Percentiles rank a stretch among this genome's conserved stretches.
Conservation (phyloP, 108 stramenopile genomes). For the Skeletonema marinoi region DNA sequence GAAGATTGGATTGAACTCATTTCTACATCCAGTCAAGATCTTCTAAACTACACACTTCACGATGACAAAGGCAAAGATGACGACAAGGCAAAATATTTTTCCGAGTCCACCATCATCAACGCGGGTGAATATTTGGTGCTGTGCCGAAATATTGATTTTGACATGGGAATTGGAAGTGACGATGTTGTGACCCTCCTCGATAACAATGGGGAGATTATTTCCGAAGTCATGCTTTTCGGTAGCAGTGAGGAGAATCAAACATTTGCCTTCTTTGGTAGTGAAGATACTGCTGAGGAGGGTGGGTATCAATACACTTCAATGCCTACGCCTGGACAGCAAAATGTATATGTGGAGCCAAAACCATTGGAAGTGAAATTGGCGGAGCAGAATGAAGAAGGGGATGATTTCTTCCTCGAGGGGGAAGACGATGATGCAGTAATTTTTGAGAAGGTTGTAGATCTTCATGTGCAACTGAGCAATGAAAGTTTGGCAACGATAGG, state of each 20-base stretch:
- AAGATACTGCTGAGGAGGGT: background rate
- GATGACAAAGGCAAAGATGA: conserved; percentile 13
- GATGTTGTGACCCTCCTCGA: conserved; percentile 5
- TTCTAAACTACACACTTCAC: conserved; percentile 5
- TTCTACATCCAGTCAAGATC: background rate
- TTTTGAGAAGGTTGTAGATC: background rate
- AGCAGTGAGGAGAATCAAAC: background rate
- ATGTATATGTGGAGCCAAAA: background rate
- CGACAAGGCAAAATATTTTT: background rate
- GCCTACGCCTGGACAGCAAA: background rate
- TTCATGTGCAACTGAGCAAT: background rate
- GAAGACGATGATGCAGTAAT: background rate
- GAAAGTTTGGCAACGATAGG: background rate
- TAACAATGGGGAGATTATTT: background rate
- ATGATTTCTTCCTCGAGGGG: conserved; percentile 2
- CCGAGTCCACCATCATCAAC: background rate
- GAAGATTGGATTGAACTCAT: conserved; percentile 12
- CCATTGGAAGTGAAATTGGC: background rate
- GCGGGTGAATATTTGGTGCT: background rate
- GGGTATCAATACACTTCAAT: background rate
- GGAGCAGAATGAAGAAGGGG: conserved; percentile 12
- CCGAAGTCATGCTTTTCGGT: background rate
- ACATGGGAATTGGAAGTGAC: background rate
- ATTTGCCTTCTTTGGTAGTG: background rate
- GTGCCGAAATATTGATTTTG: background rate